Evolutionary conservation across 2,329 filamentous ascomycete genomes (phyloP).

Genomic region (Colletotrichum musae): DNA sequence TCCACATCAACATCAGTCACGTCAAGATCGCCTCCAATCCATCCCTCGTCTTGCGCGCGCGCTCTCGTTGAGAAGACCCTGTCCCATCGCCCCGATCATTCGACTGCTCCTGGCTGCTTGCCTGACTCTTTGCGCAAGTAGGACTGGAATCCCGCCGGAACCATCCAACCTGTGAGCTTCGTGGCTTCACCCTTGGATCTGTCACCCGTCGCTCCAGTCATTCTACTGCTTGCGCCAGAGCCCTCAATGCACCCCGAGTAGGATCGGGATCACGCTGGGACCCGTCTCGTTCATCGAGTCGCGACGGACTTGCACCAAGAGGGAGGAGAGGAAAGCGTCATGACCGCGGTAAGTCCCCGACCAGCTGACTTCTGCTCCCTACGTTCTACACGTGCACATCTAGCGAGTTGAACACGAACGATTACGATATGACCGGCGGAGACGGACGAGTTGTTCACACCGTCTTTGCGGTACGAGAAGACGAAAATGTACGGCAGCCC

Average conservation of each 20-base stretch:
- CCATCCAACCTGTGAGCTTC: slow-evolving; percentile 14
- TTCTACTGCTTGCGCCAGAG: slow-evolving; percentile 26
- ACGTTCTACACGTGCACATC: neutral
- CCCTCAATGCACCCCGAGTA: slow-evolving; percentile 20
- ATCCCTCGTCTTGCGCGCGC: no score
- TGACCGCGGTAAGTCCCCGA: slow-evolving; percentile 8
- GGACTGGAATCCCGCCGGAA: slow-evolving; percentile 34
- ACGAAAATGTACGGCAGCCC: neutral
- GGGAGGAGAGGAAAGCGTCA: neutral
- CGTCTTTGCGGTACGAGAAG: slow-evolving; percentile 2
- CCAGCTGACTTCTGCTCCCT: neutral
- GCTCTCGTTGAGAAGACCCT: neutral
- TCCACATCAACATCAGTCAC: no score
- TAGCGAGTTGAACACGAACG: slow-evolving; percentile 3
- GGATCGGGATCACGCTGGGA: neutral
- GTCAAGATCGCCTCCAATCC: no score
- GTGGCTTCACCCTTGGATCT: slow-evolving; percentile 11
- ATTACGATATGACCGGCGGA: neutral
- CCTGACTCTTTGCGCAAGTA: slow-evolving; percentile 25
- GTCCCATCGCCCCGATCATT: neutral
- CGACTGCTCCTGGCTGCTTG: slow-evolving; percentile 29
- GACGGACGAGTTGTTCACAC: neutral
- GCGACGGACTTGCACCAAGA: neutral
- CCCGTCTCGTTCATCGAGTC: neutral
- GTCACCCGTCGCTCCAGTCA: slow-evolving; percentile 25